Base-by-base conservation (phyloP, 2,329 filamentous ascomycete genomes). In the Teratosphaeria zuluensis region DNA sequence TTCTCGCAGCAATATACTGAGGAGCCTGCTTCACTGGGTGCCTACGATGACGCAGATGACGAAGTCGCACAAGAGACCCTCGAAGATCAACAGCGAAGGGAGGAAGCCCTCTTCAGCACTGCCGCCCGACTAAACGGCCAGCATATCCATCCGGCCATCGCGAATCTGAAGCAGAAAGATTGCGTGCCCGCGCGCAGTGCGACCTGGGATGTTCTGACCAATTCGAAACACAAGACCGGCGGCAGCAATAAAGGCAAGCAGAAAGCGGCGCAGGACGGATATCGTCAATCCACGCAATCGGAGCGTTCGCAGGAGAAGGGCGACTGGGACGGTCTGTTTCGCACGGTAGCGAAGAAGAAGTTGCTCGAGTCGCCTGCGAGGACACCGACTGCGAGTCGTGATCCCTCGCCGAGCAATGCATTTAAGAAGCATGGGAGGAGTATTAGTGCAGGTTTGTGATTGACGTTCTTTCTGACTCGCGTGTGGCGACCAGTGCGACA, bases 281-380 rank as follows among this genome's bases (percentile, higher is more conserved):
- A 57, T 33, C 51, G 58, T 7, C 42, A 33, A 19, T 54, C 51
- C 21, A 56, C 57, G 33, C 55, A 59, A 19, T 58, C 58, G 12
- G 58, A 56, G 24, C 28, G 24, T 14, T 12, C 38, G 30, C 53
- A 51, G 14, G 58, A 58, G 33, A 60, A 58, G 46, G 58, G 58
- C 14, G 46, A 60, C 31, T 60, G 58, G 58, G 53, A 58, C 52
- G 55, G 58, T 42, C 53, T 60, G 52, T 60, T 60, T 30, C 52
- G 51, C 30, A 53, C 57, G 21, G 38, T 32, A 38, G 48, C 8
- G 8, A 57, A 58, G 53, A 56, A 35, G 53, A 31, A 54, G 9
- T 48, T 58, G 52, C 21, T 48, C 19, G 42, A 48, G 42, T 48
- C 42, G 42, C 42, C 42, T 48, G 42, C 42, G 42, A 48, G 42